Percentiles rank a stretch among this genome's conserved stretches.
Evolutionary conservation across 1,284 basidiomycete genomes (phyloP).

Genomic region (Apiotrichum montevideense): DNA sequence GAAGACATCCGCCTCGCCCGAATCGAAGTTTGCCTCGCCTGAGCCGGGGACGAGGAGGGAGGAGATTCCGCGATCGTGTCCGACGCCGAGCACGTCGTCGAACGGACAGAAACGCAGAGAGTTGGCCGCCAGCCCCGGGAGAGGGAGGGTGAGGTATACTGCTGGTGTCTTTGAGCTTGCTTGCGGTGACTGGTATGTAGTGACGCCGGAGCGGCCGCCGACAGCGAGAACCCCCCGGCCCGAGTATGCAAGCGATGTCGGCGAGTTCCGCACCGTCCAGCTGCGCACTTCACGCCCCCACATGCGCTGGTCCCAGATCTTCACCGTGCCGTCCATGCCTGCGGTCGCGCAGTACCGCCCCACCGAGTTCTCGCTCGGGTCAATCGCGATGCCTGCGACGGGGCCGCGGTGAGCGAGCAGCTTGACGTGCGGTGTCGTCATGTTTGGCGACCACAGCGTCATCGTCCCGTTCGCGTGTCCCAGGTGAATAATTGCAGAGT

Average conservation of each 20-base stretch:
- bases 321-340: conserved; percentile 81
- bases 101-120: conserved; percentile 74
- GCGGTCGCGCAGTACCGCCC: conserved; percentile 88
- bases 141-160: conserved; percentile 67
- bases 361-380: conserved; percentile 61
- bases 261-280: conserved; percentile 64
- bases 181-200: conserved; percentile 53
- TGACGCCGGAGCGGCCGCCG: conserved; percentile 71
- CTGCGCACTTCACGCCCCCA: conserved; percentile 80
- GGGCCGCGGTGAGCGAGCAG: conserved; percentile 87
- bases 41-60: conserved; percentile 82
- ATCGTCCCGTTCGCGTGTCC: conserved; percentile 80
- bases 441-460: conserved; percentile 92
- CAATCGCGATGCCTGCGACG: conserved; percentile 71
- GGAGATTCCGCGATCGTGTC: conserved; percentile 65
- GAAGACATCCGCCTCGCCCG: conserved; percentile 87
- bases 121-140: conserved; percentile 59
- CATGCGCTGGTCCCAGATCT: conserved; percentile 92
- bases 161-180: conserved; percentile 6
- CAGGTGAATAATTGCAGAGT: conserved; percentile 87
- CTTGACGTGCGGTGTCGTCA: conserved; percentile 83
- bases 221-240: conserved; percentile 78
- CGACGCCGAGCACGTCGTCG: conserved; percentile 82
- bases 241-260: conserved; percentile 45
- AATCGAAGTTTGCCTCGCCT: conserved; percentile 94